Conservation (phyloP, 306 rosid genomes). For the Myrica gale region DNA sequence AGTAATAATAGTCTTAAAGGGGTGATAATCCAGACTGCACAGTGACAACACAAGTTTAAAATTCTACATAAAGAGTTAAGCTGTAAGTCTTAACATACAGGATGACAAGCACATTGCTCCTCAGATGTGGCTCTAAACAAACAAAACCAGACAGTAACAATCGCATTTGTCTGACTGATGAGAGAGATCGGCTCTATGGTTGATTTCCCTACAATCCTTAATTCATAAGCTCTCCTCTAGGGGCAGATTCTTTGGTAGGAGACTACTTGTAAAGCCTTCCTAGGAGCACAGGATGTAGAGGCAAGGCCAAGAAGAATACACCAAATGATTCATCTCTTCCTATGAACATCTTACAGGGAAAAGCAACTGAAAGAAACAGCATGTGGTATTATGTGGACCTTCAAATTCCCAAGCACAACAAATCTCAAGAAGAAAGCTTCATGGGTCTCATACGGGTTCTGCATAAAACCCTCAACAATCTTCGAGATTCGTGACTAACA, state of each 20-base stretch:
- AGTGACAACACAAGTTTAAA: not conserved
- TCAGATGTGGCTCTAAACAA: not conserved
- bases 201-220: too few species aligned
- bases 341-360: not conserved
- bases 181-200: too few species aligned
- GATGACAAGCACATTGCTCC: not conserved
- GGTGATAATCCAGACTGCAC: not conserved
- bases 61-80: conserved; percentile 12
- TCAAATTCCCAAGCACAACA: not conserved
- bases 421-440: not conserved
- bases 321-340: not conserved
- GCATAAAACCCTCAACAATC: not conserved
- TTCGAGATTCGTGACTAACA: not conserved
- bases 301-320: not conserved
- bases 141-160: not conserved
- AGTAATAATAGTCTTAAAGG: conserved; percentile 13
- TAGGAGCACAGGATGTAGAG: not conserved
- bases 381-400: not conserved
- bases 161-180: not conserved
- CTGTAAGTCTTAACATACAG: not conserved
- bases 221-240: too few species aligned
- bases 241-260: too few species aligned
- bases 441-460: not conserved
- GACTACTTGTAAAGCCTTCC: too few species aligned
- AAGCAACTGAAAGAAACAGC: not conserved